Conservation (phyloP, 768 basidiomycete genomes). For the Paxillus rubicundulus region DNA sequence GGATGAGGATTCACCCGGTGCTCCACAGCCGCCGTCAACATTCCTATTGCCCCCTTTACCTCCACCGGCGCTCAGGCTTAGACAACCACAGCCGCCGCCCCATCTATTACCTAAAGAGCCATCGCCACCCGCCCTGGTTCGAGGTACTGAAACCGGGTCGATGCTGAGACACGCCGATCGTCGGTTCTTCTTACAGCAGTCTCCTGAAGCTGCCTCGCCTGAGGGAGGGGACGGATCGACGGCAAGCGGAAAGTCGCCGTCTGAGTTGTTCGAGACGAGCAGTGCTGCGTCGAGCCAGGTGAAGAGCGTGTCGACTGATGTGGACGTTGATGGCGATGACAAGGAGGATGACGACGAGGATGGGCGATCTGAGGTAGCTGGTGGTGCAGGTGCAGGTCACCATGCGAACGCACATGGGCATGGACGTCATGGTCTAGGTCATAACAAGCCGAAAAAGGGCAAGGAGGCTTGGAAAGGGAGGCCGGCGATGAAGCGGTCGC, state of each 20-base stretch:
- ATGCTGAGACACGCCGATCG: conserved; percentile 38
- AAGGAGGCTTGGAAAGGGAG: conserved; percentile 32
- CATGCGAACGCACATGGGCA: conserved; percentile 12
- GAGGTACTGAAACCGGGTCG: conserved; percentile 21
- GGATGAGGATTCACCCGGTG: conserved; percentile 20
- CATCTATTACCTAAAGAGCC: conserved; percentile 4
- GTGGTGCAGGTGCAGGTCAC: not conserved
- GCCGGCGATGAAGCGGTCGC: conserved; percentile 24
- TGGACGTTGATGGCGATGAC: conserved; percentile 17
- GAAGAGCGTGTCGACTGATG: conserved; percentile 20
- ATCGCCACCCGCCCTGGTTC: conserved; percentile 3
- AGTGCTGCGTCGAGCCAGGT: conserved; percentile 35
- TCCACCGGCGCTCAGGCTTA: conserved; percentile 18
- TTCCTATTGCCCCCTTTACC: conserved; percentile 32
- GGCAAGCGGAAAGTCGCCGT: conserved; percentile 33
- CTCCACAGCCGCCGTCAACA: conserved; percentile 24
- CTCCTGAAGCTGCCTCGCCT: conserved; percentile 39
- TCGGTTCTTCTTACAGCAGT: conserved; percentile 45
- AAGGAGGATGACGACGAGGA: conserved; percentile 20
- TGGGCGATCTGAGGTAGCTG: conserved; percentile 18
- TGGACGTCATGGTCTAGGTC: not conserved
- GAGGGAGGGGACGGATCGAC: conserved; percentile 33
- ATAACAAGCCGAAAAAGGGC: conserved; percentile 28
- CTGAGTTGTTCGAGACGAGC: conserved; percentile 33
- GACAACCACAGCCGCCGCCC: conserved; percentile 21